phyloP scores from a whole-genome alignment of 2,329 filamentous ascomycete species.

The Monosporascus sp. region DNA sequence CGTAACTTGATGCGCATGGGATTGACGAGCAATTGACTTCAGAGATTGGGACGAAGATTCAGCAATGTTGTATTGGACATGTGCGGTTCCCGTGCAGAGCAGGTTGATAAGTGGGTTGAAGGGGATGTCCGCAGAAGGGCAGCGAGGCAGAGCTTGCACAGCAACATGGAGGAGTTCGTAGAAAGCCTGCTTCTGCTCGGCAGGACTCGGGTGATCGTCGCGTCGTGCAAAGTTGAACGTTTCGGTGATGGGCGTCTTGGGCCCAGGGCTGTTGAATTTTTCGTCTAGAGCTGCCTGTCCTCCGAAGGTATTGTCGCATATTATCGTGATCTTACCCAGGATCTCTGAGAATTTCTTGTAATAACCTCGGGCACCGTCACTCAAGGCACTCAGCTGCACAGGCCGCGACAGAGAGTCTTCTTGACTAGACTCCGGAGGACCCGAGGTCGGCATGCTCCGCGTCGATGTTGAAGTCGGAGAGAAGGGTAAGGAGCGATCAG shows the following conservation, averaged over 20 bases:
- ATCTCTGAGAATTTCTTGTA: conserved; percentile 93
- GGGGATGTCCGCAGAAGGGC: conserved; percentile 81
- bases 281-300: conserved; percentile 93
- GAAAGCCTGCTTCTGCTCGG: conserved; percentile 87
- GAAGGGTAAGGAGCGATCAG: conserved; percentile 38
- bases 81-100: conserved; percentile 91
- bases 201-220: conserved; percentile 66
- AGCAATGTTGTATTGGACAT: conserved; percentile 89
- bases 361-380: conserved; percentile 74
- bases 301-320: conserved; percentile 95
- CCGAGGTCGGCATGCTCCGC: conserved; percentile 18
- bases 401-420: conserved; percentile 64
- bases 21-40: conserved; percentile 91
- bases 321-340: conserved; percentile 87
- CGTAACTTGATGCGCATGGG: conserved; percentile 89
- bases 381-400: conserved; percentile 57
- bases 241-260: conserved; percentile 92
- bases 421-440: conserved; percentile 27
- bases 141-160: conserved; percentile 91
- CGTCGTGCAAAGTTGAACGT: conserved; percentile 85
- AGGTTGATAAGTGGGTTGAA: conserved; percentile 93
- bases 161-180: conserved; percentile 95
- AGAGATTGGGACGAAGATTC: conserved; percentile 86
- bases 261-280: conserved; percentile 80
- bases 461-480: conserved; percentile 45